Evolutionary conservation across 2,329 filamentous ascomycete species (phyloP).

Genomic region (Cladobotryum mycophilum): DNA sequence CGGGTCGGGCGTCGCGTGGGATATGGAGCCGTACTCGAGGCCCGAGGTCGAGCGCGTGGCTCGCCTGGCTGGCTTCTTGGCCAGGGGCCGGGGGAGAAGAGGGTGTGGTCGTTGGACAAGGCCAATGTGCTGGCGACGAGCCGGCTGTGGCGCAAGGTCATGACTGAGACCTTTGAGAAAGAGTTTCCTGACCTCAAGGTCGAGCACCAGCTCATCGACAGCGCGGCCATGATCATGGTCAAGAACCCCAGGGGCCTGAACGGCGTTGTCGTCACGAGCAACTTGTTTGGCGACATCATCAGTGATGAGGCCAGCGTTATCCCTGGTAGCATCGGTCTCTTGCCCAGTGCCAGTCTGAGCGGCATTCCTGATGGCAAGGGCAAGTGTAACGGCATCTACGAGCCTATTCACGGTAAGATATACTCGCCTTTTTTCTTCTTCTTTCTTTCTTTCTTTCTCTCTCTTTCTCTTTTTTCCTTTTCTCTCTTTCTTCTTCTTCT

Average conservation of each 20-base stretch:
- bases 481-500: no score
- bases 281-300: constrained; percentile 94
- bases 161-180: constrained; percentile 74
- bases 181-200: constrained; percentile 86
- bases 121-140: constrained; percentile 92
- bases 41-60: constrained; percentile 84
- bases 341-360: constrained; percentile 81
- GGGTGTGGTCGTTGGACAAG: constrained; percentile 85
- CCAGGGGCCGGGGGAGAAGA: constrained; percentile 64
- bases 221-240: constrained; percentile 95
- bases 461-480: neutral
- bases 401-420: constrained; percentile 82
- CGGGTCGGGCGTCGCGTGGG: constrained; percentile 67
- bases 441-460: neutral
- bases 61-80: constrained; percentile 73
- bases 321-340: constrained; percentile 78
- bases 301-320: constrained; percentile 93
- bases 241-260: constrained; percentile 87
- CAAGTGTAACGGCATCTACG: constrained; percentile 89
- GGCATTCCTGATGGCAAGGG: constrained; percentile 80
- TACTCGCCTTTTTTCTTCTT: neutral
- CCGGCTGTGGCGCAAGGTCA: constrained; percentile 81
- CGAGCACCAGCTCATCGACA: constrained; percentile 88
- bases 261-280: constrained; percentile 86
- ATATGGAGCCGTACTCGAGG: constrained; percentile 82